Conservation (phyloP, 495 filamentous ascomycete genomes). For the Friedmanniomyces endolithicus region DNA sequence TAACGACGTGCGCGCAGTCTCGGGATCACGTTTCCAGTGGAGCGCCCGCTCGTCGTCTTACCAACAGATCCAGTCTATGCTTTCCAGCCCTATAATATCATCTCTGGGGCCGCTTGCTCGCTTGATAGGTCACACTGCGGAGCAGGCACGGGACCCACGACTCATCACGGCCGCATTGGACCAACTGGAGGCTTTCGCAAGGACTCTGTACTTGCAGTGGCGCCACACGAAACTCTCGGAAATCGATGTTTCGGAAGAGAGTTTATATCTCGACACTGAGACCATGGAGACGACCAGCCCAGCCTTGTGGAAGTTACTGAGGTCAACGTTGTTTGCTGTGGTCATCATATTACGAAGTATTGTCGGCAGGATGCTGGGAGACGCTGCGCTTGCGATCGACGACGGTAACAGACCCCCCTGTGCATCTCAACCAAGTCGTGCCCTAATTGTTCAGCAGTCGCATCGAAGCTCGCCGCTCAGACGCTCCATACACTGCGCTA, state of each 20-base stretch:
- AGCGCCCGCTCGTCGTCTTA: constrained; percentile 42
- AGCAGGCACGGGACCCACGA: constrained; percentile 47
- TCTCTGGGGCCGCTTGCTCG: constrained; percentile 69
- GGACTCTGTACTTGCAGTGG: constrained; percentile 68
- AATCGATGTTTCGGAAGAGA: constrained; percentile 67
- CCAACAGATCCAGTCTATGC: constrained; percentile 31
- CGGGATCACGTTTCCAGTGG: constrained; percentile 62
- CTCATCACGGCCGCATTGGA: constrained; percentile 58
- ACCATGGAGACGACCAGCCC: constrained; percentile 58
- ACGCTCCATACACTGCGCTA: constrained; percentile 67
- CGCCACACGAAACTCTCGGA: constrained; percentile 70
- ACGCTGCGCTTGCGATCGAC: constrained; percentile 40
- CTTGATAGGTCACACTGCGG: constrained; percentile 60
- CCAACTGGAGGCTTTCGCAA: constrained; percentile 56
- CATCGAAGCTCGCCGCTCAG: constrained; percentile 62
- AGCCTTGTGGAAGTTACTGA: constrained; percentile 68
- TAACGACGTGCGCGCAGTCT: constrained; percentile 52
- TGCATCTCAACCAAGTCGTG: not conserved
- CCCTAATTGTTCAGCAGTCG: constrained; percentile 28
- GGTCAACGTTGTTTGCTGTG: constrained; percentile 66
- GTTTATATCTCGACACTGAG: constrained; percentile 53
- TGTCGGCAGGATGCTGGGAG: constrained; percentile 53
- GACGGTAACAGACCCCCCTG: constrained; percentile 35
- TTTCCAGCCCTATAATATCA: constrained; percentile 56
- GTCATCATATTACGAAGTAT: constrained; percentile 64